These are phyloP conservation scores for Entomophthora muscae DNA, from an alignment of 371 early-diverging fungal genomes.

Conservation along the genomic window DNA sequence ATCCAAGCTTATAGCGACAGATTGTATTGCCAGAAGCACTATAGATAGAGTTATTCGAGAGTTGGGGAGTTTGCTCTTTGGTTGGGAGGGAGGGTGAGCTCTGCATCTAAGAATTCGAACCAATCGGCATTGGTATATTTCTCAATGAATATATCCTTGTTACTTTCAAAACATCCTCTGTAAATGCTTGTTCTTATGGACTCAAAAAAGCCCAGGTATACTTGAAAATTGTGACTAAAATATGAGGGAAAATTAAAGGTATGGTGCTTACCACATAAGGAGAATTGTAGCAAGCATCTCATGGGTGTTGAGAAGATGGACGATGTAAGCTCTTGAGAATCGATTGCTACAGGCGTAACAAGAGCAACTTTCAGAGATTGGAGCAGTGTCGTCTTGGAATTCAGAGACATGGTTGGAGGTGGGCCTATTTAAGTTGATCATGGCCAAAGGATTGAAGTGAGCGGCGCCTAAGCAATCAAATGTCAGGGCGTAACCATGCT, in stretches of 20 bases:
- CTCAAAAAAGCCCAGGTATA: background rate
- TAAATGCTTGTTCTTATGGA: background rate
- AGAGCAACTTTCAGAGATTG: background rate
- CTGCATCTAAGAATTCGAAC: background rate
- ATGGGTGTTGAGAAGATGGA: constrained; percentile 6
- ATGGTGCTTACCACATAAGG: background rate
- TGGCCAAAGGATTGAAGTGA: background rate
- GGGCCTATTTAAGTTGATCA: background rate
- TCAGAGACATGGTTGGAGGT: background rate
- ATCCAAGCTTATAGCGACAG: too few species aligned
- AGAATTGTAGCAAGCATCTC: constrained; percentile 6
- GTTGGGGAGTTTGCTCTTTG: too few species aligned
- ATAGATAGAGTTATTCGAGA: too few species aligned
- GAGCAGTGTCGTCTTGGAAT: background rate
- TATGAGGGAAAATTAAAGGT: background rate
- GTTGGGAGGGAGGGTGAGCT: background rate
- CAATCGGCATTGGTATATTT: background rate
- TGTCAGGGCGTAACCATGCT: constrained; percentile 5
- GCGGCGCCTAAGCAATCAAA: background rate
- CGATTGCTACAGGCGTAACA: constrained; percentile 5
- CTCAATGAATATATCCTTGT: background rate
- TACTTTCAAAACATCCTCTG: background rate
- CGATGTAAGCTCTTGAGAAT: constrained; percentile 8
- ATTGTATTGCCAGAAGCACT: too few species aligned
- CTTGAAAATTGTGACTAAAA: constrained; percentile 7